These are phyloP conservation scores for Casuarina glauca DNA, from an alignment of 306 rosid genomes.

Conservation along the genomic window DNA sequence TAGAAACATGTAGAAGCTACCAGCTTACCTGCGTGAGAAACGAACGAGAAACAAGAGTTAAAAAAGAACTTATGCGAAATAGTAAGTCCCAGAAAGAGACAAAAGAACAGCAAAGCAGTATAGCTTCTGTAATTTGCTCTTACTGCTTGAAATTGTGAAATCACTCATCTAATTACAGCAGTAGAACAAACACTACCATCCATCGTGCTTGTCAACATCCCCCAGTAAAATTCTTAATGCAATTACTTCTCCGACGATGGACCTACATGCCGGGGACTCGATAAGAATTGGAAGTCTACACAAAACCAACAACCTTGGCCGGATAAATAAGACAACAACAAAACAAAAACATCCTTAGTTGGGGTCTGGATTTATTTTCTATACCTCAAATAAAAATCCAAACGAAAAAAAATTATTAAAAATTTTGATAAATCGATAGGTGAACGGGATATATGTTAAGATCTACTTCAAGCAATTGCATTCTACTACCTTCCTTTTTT, in stretches of 20 bases:
- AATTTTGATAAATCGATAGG: too few relatives aligned
- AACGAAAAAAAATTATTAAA: too few relatives aligned
- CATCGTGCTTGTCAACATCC: neutral
- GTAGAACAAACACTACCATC: neutral
- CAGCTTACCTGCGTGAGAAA: neutral
- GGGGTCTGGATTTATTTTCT: neutral
- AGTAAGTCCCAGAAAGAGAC: neutral
- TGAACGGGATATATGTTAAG: too few relatives aligned
- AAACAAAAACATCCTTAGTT: neutral
- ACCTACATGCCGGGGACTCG: neutral
- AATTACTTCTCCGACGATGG: neutral
- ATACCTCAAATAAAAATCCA: too few relatives aligned
- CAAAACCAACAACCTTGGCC: neutral
- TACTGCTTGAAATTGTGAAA: too few relatives aligned
- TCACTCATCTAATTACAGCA: too few relatives aligned
- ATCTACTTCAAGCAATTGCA: too few relatives aligned
- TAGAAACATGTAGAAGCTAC: neutral
- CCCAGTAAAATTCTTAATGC: neutral
- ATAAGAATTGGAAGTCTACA: neutral
- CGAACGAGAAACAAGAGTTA: neutral
- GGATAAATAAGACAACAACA: too few relatives aligned
- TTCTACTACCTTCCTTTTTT: too few relatives aligned
- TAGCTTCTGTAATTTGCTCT: too few relatives aligned
- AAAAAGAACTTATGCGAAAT: neutral
- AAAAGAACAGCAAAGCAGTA: neutral